A percentile compares a stretch with the other conserved stretches of the same genome.
Evolutionary conservation across 148 eudicot species (phyloP).

Genomic region (Amaranthus cruentus): DNA sequence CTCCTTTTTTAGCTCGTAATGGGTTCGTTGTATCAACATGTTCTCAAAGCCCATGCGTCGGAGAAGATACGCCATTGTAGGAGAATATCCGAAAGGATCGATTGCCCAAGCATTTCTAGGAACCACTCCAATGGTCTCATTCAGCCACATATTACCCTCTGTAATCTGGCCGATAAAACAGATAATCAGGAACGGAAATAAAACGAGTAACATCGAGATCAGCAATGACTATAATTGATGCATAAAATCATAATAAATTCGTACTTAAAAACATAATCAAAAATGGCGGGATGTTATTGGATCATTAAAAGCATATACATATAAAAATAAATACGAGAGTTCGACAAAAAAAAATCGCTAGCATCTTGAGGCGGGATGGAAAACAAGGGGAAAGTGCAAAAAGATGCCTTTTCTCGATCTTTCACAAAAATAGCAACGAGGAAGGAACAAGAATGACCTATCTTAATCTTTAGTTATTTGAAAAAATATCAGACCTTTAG

Average conservation of each 20-base stretch:
- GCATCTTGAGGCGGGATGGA: not conserved
- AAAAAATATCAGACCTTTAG: not conserved
- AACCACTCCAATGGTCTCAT: conserved; percentile 88
- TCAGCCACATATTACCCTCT: conserved; percentile 97
- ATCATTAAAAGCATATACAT: not conserved
- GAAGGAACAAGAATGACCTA: not conserved
- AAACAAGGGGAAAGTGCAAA: not conserved
- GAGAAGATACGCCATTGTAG: conserved; percentile 99
- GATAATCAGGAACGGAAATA: not conserved
- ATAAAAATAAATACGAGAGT: not conserved
- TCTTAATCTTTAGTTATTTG: not conserved
- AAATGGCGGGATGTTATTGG: not conserved
- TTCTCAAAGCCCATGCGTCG: conserved; percentile 99
- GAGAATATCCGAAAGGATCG: conserved; percentile 98
- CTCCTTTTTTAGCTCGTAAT: conserved; percentile 96
- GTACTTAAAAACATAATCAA: not conserved
- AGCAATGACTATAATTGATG: not conserved
- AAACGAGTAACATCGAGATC: not conserved
- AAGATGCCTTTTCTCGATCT: not conserved
- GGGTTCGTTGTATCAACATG: conserved; percentile 98
- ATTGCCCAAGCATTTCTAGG: conserved; percentile 99
- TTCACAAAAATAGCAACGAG: not conserved
- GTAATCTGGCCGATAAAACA: conserved; percentile 55
- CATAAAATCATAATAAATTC: not conserved
- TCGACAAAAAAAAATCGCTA: not conserved